Base-by-base conservation (phyloP, 1,284 basidiomycete genomes). In the Melampsora larici-populina region DNA sequence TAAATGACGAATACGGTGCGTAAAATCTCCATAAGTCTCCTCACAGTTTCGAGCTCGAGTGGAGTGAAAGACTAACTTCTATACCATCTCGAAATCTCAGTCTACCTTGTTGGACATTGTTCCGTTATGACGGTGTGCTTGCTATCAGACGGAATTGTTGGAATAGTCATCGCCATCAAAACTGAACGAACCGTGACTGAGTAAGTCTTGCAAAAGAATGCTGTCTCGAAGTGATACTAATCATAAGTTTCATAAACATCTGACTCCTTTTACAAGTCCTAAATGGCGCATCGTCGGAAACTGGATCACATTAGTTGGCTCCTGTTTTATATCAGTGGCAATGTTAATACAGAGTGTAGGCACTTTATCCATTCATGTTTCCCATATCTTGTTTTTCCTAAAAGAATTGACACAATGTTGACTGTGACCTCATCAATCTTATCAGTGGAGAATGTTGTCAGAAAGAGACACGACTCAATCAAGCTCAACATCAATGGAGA, bases 331-430 rank as follows among this genome's bases (percentile, higher is more conserved):
- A 9, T 69, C 74, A n/a, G 24, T 77, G 58, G 66, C 74, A 31
- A 77, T 77, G 74, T 29, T 77, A 8, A 69, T 77, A 9, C 65
- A 77, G 8, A 77, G 74, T 64, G 74, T 77, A 77, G 69, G 67
- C 46, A 36, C 11, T 31, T 36, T 3, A 43, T 13, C 11, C 40
- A 58, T 58, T n/a, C n/a, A 5, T 58, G 55, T 29, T 11, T 58
- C 6, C 17, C 51, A 55, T 15, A 21, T 15, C 7, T 24, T 2
- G 13, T 58, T 58, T 29, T 58, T 58, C 26, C n/a, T 3, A 58
- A 7, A 15, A 58, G 11, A 8, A 29, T 58, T 29, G 21, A n/a
- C 7, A 24, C 9, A 13, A 58, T 58, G 18, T 18, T 58, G 7
- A 58, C 5, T 7, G 5, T 8, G 13, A 58, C 7, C 55, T 58